Base-by-base conservation (phyloP, 495 filamentous ascomycete genomes). In the Xylaria acuta region DNA sequence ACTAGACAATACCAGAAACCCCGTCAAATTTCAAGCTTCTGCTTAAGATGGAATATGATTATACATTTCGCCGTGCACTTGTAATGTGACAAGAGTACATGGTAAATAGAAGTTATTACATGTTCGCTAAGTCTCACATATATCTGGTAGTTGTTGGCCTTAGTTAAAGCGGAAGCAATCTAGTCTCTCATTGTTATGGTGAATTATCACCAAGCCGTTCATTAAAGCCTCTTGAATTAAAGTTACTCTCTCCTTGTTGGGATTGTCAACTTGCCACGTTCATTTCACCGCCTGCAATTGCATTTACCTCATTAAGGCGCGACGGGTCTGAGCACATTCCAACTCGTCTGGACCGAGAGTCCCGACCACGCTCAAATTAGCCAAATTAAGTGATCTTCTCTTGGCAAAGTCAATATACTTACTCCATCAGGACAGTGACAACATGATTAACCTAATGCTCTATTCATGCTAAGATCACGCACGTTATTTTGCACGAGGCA, bases 141-240 rank as follows among this genome's bases (percentile, higher is more conserved):
- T n/a, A n/a, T n/a, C n/a, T n/a, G n/a, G n/a, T n/a, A n/a, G n/a
- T n/a, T n/a, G n/a, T n/a, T n/a, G n/a, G n/a, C n/a, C n/a, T n/a
- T n/a, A n/a, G n/a, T n/a, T n/a, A n/a, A n/a, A n/a, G n/a, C 75
- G 77, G 72, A 76, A 78, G 73, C n/a, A 75, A 69, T 71, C 67
- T 64, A 47, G 73, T 75, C 72, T 67, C 69, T 79, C 77, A n/a
- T 79, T 79, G 75, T 79, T 67, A 73, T 67, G 77, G 77, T 79
- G 75, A 75, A 71, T 68, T 74, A n/a, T 77, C 77, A 75, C 77
- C 75, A 75, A 71, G 72, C 67, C 77, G 74, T 75, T 79, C 77
- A 60, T 79, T 79, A 74, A 69, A 69, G 70, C 70, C 71, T 71
- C 72, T 73, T 70, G 71, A 60, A 70, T 70, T 72, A 59, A 72